phyloP scores from a whole-genome alignment of 1,284 basidiomycete genomes.

The Agroathelia rolfsii region DNA sequence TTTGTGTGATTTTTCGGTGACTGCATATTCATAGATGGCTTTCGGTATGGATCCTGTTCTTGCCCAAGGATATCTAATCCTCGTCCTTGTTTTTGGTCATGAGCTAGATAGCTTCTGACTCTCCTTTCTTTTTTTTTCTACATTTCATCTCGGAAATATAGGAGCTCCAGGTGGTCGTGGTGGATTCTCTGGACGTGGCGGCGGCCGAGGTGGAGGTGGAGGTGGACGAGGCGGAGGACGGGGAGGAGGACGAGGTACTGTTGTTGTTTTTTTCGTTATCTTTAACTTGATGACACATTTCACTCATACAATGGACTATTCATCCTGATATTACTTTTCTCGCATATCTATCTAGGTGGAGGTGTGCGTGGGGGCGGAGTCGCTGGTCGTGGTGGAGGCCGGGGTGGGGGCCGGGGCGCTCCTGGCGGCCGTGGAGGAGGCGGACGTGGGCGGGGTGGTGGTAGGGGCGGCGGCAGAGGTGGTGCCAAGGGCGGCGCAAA shows the following conservation, averaged over 20 bases:
- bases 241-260: constrained; percentile 22
- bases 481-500: constrained; percentile 77
- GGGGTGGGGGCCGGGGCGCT: constrained; percentile 30
- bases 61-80: no score
- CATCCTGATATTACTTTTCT: constrained; percentile 5
- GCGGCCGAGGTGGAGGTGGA: constrained; percentile 18
- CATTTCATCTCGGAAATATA: no score
- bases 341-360: constrained; percentile 23
- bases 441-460: constrained; percentile 35
- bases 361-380: constrained; percentile 24
- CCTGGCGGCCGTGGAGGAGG: constrained; percentile 36
- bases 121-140: no score
- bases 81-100: no score
- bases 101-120: no score
- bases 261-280: constrained; percentile 8
- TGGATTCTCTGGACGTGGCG: constrained; percentile 14
- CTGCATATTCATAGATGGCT: no score
- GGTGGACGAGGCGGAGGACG: constrained; percentile 26
- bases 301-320: no score
- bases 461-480: constrained; percentile 46
- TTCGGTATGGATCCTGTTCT: no score
- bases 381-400: constrained; percentile 30
- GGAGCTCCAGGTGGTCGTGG: constrained; percentile 20
- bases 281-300: no score
- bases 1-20: no score